Percentiles rank a stretch among this genome's conserved stretches.
phyloP scores from a whole-genome alignment of 176 grass and related monocot species.

The Coix lacrymajobi region DNA sequence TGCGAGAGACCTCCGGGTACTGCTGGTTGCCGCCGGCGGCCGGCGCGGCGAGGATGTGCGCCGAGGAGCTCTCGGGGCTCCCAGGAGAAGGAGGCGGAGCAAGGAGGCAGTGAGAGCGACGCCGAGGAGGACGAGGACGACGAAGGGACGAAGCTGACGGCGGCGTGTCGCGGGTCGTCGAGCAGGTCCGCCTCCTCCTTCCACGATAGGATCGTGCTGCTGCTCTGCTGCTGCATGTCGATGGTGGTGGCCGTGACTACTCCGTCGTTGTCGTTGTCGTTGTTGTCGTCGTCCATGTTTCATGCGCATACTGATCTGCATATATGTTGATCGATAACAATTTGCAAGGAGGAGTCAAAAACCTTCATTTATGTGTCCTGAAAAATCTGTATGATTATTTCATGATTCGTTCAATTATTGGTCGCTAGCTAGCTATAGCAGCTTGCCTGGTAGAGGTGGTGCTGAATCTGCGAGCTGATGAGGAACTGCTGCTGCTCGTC shows the following conservation, averaged over 20 bases:
- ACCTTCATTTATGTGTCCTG: neutral
- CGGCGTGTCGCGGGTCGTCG: neutral
- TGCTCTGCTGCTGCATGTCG: too few relatives aligned
- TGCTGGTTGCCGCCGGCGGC: neutral
- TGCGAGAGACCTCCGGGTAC: slow-evolving; percentile 29
- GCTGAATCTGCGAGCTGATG: slow-evolving; percentile 23
- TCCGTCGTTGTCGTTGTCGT: too few relatives aligned
- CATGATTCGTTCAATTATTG: neutral
- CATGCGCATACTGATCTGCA: slow-evolving; percentile 51
- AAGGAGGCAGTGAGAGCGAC: slow-evolving; percentile 1
- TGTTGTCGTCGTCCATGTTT: slow-evolving; percentile 35
- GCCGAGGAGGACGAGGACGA: neutral
- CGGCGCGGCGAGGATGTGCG: neutral
- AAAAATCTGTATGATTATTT: neutral
- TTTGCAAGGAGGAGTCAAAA: neutral
- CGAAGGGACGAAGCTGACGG: neutral
- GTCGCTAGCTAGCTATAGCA: too few relatives aligned
- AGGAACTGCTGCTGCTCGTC: slow-evolving; percentile 3
- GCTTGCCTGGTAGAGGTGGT: slow-evolving; percentile 41
- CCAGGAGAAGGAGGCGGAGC: slow-evolving; percentile 39
- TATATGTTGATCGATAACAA: neutral
- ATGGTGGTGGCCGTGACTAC: neutral
- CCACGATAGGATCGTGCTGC: neutral
- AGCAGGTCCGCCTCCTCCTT: slow-evolving; percentile 14
- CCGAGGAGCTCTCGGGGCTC: slow-evolving; percentile 22